These are phyloP conservation scores for Pseudocercospora musae DNA, from an alignment of 2,329 filamentous ascomycete genomes.

Conservation along the genomic window DNA sequence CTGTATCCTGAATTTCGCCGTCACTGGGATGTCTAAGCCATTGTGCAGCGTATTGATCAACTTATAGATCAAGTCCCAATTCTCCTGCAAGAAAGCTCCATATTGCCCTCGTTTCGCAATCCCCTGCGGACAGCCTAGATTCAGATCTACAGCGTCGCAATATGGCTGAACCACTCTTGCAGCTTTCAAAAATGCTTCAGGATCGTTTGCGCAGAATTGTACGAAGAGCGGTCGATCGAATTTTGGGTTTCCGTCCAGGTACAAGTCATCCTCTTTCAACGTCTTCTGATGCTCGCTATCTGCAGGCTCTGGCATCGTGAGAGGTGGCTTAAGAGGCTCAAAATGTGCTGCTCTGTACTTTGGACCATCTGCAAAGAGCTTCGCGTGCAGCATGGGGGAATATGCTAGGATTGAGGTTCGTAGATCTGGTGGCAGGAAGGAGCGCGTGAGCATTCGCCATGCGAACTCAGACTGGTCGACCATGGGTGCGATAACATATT, in stretches of 20 bases:
- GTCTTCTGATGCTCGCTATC: conserved; percentile 23
- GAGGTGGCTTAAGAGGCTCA: conserved; percentile 56
- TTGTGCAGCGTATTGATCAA: conserved; percentile 80
- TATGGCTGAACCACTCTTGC: conserved; percentile 76
- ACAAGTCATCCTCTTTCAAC: conserved; percentile 40
- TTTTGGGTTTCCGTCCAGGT: conserved; percentile 81
- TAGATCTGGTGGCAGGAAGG: conserved; percentile 68
- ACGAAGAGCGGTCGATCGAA: conserved; percentile 89
- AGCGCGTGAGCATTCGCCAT: conserved; percentile 94
- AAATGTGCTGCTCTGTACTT: conserved; percentile 80
- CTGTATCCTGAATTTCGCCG: conserved; percentile 88
- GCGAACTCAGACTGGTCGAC: conserved; percentile 98
- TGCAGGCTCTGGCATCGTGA: conserved; percentile 21
- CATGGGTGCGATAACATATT: conserved; percentile 91
- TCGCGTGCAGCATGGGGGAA: conserved; percentile 93
- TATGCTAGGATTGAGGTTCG: conserved; percentile 73
- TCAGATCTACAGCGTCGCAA: conserved; percentile 93
- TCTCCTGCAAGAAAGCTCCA: conserved; percentile 91
- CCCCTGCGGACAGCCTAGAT: conserved; percentile 92
- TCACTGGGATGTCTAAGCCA: conserved; percentile 77
- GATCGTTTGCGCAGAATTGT: conserved; percentile 91
- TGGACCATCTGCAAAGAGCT: conserved; percentile 73
- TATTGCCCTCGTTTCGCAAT: conserved; percentile 90
- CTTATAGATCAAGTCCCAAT: conserved; percentile 76
- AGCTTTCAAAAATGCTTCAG: conserved; percentile 73